Evolutionary conservation across 805 yeast species (phyloP), one percentile per base, ranked within the genome.

Genomic region (Saccharomycopsis fodiens): DNA sequence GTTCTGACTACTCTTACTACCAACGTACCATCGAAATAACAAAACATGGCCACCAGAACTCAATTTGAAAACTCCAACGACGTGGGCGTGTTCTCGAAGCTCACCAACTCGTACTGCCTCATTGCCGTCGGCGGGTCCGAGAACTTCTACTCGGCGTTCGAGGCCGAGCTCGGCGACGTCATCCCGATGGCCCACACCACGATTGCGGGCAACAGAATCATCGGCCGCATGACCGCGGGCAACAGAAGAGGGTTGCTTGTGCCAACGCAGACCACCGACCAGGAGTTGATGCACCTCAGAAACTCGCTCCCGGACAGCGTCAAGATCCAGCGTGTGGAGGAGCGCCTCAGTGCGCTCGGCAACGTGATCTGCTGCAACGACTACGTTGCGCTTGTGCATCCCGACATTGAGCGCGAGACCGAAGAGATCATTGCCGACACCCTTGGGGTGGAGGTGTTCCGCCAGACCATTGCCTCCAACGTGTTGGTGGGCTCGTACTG

Each of bases 351-450:
- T 43, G 98, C 99, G 12, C 70, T 93, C 55, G 99, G 99, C 58
- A 93, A 93, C 58, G 98, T 93, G 52, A 88, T 93, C 60, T 91
- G 97, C 68, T 91, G 97, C 70, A 93, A 93, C 67, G 99, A 93
- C 66, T 93, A 93, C 63, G 99, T 94, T 57, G 99, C 99, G 3
- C 76, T 93, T 54, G 98, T 93, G 45, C 99, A 93, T 67, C 99
- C 99, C 42, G 99, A 93, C 70, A 87, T 93, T 55, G 99, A 93
- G 72, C 82, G 98, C 64, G 99, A 93, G 68, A 93, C 98, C 44
- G 99, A 93, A 70, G 99, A 93, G 70, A 72, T 93, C 57, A 93
- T 93, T 62, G 95, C 97, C 39, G 99, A 93, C 66, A 96, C 89
- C 13, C 74, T 93, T 48, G 99, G 98, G 50, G 99, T 93, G 44